Base-by-base conservation (phyloP, 2,329 filamentous ascomycete species). In the Elsinoe fawcettii region DNA sequence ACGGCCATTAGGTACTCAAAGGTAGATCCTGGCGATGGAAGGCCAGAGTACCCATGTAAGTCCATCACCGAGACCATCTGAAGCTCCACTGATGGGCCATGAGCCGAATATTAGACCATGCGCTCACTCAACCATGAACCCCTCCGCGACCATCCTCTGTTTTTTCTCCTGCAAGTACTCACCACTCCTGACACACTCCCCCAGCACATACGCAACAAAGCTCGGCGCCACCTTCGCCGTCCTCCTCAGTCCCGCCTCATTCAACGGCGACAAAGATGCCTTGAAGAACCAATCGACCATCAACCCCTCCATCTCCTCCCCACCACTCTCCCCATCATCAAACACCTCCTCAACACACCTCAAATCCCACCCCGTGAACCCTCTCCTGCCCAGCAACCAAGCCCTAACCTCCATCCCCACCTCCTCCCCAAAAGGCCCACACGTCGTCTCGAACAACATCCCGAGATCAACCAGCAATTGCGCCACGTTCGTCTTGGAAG, bases 91-190 rank as follows among this genome's bases (percentile, higher is more conserved):
- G n/a, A n/a, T n/a, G n/a, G n/a, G n/a, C n/a, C n/a, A n/a, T n/a
- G n/a, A n/a, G n/a, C n/a, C n/a, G n/a, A n/a, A n/a, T n/a, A n/a
- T n/a, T n/a, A n/a, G n/a, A n/a, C n/a, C n/a, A 30, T 30, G 9
- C 27, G 27, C 9, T 46, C 41, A 46, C 41, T 46, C 41, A 46
- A 46, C 41, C 41, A 46, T 46, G n/a, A 27, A 46, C 41, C 41
- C 41, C 41, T 46, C 41, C 7, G 6, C 20, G 20, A 46, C 41
- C 41, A 46, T 46, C 20, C 22, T 23, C 41, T 46, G 20, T 20
- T 46, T 46, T 20, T 25, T 46, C 41, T 25, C 41, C 41, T 46
- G 41, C 41, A 46, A 46, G 18, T 23, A 46, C 41, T 20, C 41
- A 22, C 20, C 41, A 22, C 23, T 25, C 41, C 23, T 46, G 20